phyloP scores from a whole-genome alignment of 371 early-diverging fungal genomes.

The Lichtheimia ornata region DNA sequence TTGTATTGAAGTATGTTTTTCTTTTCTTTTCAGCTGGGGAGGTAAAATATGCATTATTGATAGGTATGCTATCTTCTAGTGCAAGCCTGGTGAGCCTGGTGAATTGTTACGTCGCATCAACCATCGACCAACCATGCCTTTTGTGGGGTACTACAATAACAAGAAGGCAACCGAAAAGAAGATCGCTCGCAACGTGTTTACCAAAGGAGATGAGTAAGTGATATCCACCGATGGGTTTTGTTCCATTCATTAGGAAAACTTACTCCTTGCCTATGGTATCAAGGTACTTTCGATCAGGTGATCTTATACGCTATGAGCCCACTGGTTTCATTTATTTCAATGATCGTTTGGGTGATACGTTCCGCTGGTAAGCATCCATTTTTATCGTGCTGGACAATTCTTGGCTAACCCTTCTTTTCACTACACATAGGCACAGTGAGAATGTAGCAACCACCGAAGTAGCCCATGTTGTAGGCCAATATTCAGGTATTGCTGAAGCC shows the following conservation, averaged over 20 bases:
- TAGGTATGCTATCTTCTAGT: conserved; percentile 20
- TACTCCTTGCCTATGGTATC: neutral
- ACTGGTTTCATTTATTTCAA: conserved; percentile 72
- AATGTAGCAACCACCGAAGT: conserved; percentile 77
- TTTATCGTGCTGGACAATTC: conserved; percentile 67
- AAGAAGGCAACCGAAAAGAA: conserved; percentile 10
- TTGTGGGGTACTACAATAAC: conserved; percentile 17
- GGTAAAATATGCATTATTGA: neutral
- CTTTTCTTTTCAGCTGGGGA: neutral
- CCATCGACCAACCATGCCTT: neutral
- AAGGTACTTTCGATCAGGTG: conserved; percentile 65
- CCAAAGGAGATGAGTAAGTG: conserved; percentile 17
- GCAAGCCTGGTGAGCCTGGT: conserved; percentile 19
- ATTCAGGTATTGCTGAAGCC: conserved; percentile 62
- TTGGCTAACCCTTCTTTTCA: conserved; percentile 51
- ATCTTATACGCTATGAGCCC: conserved; percentile 54
- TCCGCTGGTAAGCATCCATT: conserved; percentile 61
- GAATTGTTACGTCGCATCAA: neutral
- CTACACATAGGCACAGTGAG: conserved; percentile 68
- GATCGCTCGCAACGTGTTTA: conserved; percentile 8
- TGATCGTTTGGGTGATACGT: conserved; percentile 76
- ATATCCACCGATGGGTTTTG: conserved; percentile 20
- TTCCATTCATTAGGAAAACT: neutral
- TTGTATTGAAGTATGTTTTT: conserved; percentile 40
- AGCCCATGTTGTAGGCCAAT: conserved; percentile 52